A percentile compares a stretch with the other conserved stretches of the same genome.
phyloP scores from a whole-genome alignment of 2,329 filamentous ascomycete genomes.

The Xylariaceae sp. region DNA sequence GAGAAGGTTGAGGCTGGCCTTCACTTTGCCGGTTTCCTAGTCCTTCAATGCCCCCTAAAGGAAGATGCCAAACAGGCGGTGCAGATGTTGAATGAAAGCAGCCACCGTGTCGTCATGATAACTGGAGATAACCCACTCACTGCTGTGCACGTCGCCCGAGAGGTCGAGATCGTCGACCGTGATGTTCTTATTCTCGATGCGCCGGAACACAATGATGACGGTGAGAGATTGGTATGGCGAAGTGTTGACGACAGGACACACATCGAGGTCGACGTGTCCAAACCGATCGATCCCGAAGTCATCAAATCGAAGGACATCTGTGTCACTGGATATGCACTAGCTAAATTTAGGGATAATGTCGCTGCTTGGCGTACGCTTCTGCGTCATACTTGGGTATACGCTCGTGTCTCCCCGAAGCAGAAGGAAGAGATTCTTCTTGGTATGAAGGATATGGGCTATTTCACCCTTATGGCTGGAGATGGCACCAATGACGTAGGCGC shows the following conservation, averaged over 20 bases:
- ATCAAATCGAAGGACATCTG: conserved; percentile 88
- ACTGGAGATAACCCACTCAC: conserved; percentile 98
- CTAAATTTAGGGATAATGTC: conserved; percentile 80
- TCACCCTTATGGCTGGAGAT: conserved; percentile 97
- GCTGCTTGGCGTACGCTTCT: conserved; percentile 75
- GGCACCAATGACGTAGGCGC: conserved; percentile 98
- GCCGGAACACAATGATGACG: conserved; percentile 83
- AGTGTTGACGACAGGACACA: conserved; percentile 89
- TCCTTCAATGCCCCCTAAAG: conserved; percentile 93
- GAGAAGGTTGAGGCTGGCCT: conserved; percentile 87
- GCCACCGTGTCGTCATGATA: conserved; percentile 98
- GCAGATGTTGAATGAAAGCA: conserved; percentile 97
- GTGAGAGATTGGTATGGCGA: conserved; percentile 86
- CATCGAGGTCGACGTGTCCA: conserved; percentile 81
- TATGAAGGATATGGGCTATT: conserved; percentile 95
- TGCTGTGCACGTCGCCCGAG: conserved; percentile 89
- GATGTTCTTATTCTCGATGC: conserved; percentile 94
- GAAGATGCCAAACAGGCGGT: conserved; percentile 94
- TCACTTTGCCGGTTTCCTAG: conserved; percentile 91
- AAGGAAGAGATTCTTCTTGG: conserved; percentile 98
- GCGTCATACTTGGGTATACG: conserved; percentile 94
- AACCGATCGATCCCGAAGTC: conserved; percentile 80
- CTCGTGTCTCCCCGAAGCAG: conserved; percentile 96
- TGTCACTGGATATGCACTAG: conserved; percentile 90
- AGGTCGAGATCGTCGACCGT: conserved; percentile 96